Evolutionary conservation across 2,329 filamentous ascomycete genomes (phyloP).

Genomic region (Colletotrichum australisinense): DNA sequence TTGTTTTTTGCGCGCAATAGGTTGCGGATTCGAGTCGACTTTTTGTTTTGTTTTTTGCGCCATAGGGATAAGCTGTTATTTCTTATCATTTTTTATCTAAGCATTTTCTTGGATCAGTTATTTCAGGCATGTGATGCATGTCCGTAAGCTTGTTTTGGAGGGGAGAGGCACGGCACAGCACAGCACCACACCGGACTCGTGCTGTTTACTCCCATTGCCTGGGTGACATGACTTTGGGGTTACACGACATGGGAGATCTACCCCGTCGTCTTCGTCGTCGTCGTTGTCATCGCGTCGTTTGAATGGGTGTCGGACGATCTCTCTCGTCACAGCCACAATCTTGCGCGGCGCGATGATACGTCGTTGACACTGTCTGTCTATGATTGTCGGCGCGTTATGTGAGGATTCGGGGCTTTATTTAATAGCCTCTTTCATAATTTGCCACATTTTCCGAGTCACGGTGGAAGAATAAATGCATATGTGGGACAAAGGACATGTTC

Average conservation of each 20-base stretch:
- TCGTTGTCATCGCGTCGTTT: too few species aligned
- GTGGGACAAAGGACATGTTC: neutral
- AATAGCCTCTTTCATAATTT: neutral
- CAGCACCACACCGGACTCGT: too few species aligned
- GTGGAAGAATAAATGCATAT: neutral
- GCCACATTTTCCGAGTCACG: neutral
- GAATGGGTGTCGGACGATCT: neutral
- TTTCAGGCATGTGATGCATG: neutral
- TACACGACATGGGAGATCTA: too few species aligned
- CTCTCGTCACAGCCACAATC: neutral
- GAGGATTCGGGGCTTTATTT: neutral
- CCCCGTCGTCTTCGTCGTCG: too few species aligned
- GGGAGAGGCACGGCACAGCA: neutral
- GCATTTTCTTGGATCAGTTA: neutral
- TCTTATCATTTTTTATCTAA: too few species aligned
- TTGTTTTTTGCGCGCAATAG: too few species aligned
- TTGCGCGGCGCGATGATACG: neutral
- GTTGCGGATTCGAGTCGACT: too few species aligned
- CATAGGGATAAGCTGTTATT: too few species aligned
- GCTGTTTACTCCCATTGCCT: neutral
- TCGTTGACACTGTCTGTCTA: neutral
- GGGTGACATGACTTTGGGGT: neutral
- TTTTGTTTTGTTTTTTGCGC: too few species aligned
- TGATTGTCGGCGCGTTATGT: too few species aligned
- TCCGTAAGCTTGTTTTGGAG: neutral